phyloP scores from a whole-genome alignment of 176 grass and related monocot species.

The Zoysia pacifica region DNA sequence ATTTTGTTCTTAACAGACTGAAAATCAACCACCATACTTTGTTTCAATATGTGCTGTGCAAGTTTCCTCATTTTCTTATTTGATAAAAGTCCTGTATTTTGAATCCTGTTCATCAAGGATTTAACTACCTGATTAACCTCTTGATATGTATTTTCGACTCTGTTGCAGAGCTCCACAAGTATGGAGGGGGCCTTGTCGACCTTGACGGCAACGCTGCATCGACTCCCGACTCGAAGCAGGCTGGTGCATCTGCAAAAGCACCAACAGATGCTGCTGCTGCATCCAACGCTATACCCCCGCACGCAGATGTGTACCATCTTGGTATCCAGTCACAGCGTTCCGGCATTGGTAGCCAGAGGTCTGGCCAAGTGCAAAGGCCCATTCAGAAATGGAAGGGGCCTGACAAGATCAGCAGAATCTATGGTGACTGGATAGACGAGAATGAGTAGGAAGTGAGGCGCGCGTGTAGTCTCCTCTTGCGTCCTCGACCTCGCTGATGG shows the following conservation, averaged over 20 bases:
- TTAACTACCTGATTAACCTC: background rate
- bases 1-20: background rate
- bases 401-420: slow-evolving; percentile 93
- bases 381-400: slow-evolving; percentile 97
- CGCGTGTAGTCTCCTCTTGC: background rate
- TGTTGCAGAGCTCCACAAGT: slow-evolving; percentile 84
- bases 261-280: slow-evolving; percentile 40
- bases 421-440: slow-evolving; percentile 95
- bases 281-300: slow-evolving; percentile 40
- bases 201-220: slow-evolving; percentile 50
- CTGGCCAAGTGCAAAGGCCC: slow-evolving; percentile 68
- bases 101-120: background rate
- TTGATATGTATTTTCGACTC: slow-evolving; percentile 12
- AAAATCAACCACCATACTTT: background rate
- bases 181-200: slow-evolving; percentile 78
- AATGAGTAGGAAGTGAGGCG: slow-evolving; percentile 51
- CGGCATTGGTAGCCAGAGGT: slow-evolving; percentile 56
- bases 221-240: slow-evolving; percentile 70
- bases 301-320: slow-evolving; percentile 74
- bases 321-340: slow-evolving; percentile 64
- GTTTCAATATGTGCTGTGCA: background rate
- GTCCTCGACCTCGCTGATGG: background rate
- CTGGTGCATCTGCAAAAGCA: slow-evolving; percentile 50
- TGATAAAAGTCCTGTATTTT: background rate
- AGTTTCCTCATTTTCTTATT: background rate